A percentile compares a stretch with the other conserved stretches of the same genome.
Evolutionary conservation across 2,329 filamentous ascomycete genomes (phyloP).

Genomic region (Plenodomus lindquistii): DNA sequence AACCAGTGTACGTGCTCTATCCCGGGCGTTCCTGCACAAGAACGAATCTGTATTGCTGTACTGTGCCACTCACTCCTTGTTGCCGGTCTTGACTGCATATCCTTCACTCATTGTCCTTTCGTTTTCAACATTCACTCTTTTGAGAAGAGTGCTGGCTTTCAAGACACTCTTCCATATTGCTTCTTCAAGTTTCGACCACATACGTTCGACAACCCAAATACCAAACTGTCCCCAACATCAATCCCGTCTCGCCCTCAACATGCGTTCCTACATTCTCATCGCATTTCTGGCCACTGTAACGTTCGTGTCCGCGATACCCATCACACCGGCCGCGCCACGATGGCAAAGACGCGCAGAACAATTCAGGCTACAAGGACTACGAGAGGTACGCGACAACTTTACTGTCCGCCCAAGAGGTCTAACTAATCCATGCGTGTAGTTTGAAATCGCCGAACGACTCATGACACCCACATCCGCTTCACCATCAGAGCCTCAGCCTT

Average conservation of each 20-base stretch:
- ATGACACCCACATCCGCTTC: slow-evolving; percentile 23
- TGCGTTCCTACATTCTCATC: slow-evolving; percentile 32
- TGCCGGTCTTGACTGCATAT: neutral
- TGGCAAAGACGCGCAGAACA: slow-evolving; percentile 38
- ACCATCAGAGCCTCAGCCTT: slow-evolving; percentile 15
- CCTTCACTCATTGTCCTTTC: slow-evolving; percentile 17
- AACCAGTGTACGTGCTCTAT: slow-evolving; percentile 20
- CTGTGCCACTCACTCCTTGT: slow-evolving; percentile 4
- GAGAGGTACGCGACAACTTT: slow-evolving; percentile 29
- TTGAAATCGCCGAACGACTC: slow-evolving; percentile 39
- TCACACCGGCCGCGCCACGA: slow-evolving; percentile 41
- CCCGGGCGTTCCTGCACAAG: slow-evolving; percentile 13
- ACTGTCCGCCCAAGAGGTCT: neutral
- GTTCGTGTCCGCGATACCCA: slow-evolving; percentile 35
- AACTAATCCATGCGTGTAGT: slow-evolving; percentile 26
- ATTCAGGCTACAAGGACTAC: slow-evolving; percentile 38
- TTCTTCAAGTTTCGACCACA: neutral
- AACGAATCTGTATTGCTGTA: slow-evolving; percentile 10
- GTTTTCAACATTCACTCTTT: slow-evolving; percentile 14
- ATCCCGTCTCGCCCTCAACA: slow-evolving; percentile 6
- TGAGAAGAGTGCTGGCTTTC: slow-evolving; percentile 20
- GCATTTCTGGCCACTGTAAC: slow-evolving; percentile 29
- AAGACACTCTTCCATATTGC: neutral
- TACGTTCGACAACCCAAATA: neutral
- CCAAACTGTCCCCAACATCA: neutral